Evolutionary conservation across 1,284 basidiomycete species (phyloP).

Genomic region (Sutorius eximius): DNA sequence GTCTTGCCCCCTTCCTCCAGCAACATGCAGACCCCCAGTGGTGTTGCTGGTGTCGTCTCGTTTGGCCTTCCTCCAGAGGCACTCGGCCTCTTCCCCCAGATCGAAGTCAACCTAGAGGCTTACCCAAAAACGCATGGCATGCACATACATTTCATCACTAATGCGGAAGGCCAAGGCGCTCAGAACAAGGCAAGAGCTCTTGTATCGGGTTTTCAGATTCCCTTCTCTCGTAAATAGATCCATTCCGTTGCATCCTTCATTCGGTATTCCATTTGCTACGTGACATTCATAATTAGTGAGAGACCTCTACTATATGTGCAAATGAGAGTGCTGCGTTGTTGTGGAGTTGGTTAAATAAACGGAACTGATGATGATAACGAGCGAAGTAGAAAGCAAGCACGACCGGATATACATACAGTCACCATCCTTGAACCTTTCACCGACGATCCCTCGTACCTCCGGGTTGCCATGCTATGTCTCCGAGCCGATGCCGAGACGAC

Average conservation of each 20-base stretch:
- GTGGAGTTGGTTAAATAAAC: slow-evolving; percentile 19
- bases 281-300: slow-evolving; percentile 26
- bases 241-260: background rate
- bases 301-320: slow-evolving; percentile 24
- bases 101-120: slow-evolving; percentile 88
- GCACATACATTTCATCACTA: slow-evolving; percentile 91
- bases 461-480: slow-evolving; percentile 52
- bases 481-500: slow-evolving; percentile 44
- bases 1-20: slow-evolving; percentile 65
- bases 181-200: slow-evolving; percentile 84
- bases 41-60: slow-evolving; percentile 84
- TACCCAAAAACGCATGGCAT: slow-evolving; percentile 86
- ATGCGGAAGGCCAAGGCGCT: slow-evolving; percentile 78
- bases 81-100: slow-evolving; percentile 91
- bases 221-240: slow-evolving; percentile 56
- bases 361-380: slow-evolving; percentile 13
- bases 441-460: slow-evolving; percentile 19
- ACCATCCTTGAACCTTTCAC: slow-evolving; percentile 10
- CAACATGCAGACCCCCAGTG: slow-evolving; percentile 66
- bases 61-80: slow-evolving; percentile 86
- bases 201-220: slow-evolving; percentile 87
- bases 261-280: slow-evolving; percentile 5
- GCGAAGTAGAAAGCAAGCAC: slow-evolving; percentile 14
- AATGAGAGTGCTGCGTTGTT: slow-evolving; percentile 24
- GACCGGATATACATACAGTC: slow-evolving; percentile 4